A percentile compares a stretch with the other conserved stretches of the same genome.
Conservation (phyloP, 345 rosid genomes). For the Eucalyptus viminalis region DNA sequence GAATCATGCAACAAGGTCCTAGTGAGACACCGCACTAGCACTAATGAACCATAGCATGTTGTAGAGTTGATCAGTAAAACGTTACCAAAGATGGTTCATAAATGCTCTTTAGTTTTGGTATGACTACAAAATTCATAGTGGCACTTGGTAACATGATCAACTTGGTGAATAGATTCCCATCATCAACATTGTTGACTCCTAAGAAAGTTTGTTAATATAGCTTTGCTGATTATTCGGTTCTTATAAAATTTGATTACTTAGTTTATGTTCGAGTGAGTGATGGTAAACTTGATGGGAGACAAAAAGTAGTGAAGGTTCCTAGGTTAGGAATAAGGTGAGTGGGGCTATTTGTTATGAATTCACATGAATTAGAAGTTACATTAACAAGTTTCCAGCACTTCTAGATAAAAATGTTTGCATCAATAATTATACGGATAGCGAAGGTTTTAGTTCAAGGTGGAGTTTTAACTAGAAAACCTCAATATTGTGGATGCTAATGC, state of each 20-base stretch:
- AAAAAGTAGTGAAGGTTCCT: background rate
- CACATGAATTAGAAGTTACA: background rate
- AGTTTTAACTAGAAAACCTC: background rate
- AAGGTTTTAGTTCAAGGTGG: background rate
- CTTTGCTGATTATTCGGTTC: background rate
- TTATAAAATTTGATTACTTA: background rate
- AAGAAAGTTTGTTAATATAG: background rate
- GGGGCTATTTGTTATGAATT: background rate
- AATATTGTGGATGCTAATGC: background rate
- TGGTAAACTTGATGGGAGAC: background rate
- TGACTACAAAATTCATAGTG: background rate
- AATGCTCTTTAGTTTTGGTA: background rate
- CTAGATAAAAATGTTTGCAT: background rate
- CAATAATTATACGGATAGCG: fast-evolving
- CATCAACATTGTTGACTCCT: background rate
- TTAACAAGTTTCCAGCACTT: background rate
- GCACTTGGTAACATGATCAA: background rate
- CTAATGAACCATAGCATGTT: background rate
- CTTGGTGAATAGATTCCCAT: background rate
- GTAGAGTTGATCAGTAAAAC: background rate
- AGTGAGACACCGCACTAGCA: fast-evolving
- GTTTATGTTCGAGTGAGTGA: fast-evolving
- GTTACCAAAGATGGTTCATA: background rate
- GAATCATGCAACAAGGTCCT: background rate
- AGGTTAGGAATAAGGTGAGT: background rate